Conservation (phyloP, 768 basidiomycete species). For the Boletales sp. region DNA sequence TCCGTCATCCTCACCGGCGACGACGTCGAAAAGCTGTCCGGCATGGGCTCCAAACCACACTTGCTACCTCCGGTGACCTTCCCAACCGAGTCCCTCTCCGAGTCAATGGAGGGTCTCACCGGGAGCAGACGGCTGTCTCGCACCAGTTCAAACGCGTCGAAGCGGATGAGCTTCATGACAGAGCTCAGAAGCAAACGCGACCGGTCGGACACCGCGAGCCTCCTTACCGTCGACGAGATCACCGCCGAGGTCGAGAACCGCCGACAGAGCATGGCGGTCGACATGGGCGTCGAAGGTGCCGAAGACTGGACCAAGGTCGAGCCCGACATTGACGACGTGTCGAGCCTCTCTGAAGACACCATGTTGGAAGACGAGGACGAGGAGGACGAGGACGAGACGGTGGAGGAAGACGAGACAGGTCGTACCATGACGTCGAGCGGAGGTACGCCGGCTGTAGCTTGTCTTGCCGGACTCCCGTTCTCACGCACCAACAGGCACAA, state of each 20-base stretch:
- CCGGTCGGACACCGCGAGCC: conserved; percentile 81
- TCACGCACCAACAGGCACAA: conserved; percentile 53
- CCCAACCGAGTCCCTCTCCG: conserved; percentile 75
- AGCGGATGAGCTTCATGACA: conserved; percentile 77
- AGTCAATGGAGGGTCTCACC: conserved; percentile 64
- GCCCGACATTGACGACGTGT: conserved; percentile 45
- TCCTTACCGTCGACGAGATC: conserved; percentile 97
- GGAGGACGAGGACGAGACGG: conserved; percentile 44
- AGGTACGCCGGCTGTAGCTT: conserved; percentile 32
- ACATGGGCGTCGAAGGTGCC: conserved; percentile 43
- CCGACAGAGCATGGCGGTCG: conserved; percentile 47
- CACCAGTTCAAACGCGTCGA: conserved; percentile 47
- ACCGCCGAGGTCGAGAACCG: conserved; percentile 87
- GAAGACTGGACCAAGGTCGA: conserved; percentile 79
- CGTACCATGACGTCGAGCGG: conserved; percentile 54
- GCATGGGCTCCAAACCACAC: conserved; percentile 42
- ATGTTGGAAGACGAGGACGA: conserved; percentile 49
- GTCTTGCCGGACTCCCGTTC: background rate
- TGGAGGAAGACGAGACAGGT: conserved; percentile 48
- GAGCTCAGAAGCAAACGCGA: conserved; percentile 82
- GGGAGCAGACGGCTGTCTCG: conserved; percentile 35
- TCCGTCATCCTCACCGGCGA: conserved; percentile 60
- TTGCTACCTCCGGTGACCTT: conserved; percentile 77
- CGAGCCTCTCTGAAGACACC: conserved; percentile 42
- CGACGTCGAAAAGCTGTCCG: conserved; percentile 34